Conservation (phyloP, 805 yeast genomes). For the Saturnispora zaruensis region DNA sequence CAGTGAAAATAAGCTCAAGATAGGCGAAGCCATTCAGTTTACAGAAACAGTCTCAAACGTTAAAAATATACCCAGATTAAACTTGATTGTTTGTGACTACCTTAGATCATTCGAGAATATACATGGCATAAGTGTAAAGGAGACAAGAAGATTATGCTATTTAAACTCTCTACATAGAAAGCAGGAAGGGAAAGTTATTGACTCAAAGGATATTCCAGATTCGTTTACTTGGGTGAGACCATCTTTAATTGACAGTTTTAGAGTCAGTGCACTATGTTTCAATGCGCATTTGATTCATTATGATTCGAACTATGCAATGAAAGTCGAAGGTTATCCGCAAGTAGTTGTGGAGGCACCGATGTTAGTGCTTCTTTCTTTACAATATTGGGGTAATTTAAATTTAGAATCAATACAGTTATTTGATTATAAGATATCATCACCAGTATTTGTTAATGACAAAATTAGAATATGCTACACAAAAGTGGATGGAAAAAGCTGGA, state of each 20-base stretch:
- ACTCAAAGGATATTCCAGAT: slow-evolving; percentile 14
- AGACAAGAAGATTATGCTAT: slow-evolving; percentile 54
- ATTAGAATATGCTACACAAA: slow-evolving; percentile 22
- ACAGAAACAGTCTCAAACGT: slow-evolving; percentile 42
- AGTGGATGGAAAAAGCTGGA: slow-evolving; percentile 9
- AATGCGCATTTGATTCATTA: slow-evolving; percentile 83
- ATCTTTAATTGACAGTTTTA: slow-evolving; percentile 38
- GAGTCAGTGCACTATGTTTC: slow-evolving; percentile 69
- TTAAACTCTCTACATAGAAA: slow-evolving; percentile 33
- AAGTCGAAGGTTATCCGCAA: slow-evolving; percentile 50
- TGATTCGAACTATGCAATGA: slow-evolving; percentile 44
- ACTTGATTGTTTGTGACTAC: slow-evolving; percentile 43
- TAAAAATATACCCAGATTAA: slow-evolving; percentile 29
- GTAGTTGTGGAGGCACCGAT: slow-evolving; percentile 79
- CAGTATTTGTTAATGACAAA: slow-evolving; percentile 38
- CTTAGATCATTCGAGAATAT: slow-evolving; percentile 36
- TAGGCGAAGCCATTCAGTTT: slow-evolving; percentile 38
- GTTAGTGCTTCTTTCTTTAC: slow-evolving; percentile 49
- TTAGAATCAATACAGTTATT: slow-evolving; percentile 19
- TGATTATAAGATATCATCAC: slow-evolving; percentile 41
- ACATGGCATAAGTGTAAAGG: slow-evolving; percentile 32
- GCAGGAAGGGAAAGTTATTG: background rate
- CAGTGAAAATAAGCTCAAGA: slow-evolving; percentile 25
- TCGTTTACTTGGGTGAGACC: slow-evolving; percentile 28
- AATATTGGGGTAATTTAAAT: slow-evolving; percentile 30